phyloP scores from a whole-genome alignment of 164 flowering plant species.

The Vitis cinerea region DNA sequence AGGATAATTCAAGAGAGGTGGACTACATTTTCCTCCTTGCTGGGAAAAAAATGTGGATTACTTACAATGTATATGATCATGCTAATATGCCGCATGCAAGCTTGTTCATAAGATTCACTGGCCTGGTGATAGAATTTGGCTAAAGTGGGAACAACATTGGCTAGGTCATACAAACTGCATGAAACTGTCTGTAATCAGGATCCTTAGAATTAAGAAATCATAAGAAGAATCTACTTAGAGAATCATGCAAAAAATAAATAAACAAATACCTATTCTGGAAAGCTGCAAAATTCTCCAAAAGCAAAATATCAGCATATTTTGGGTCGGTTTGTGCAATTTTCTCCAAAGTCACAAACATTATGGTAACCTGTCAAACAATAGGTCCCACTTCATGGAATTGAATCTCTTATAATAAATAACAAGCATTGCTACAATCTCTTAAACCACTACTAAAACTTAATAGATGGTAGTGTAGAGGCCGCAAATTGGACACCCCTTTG shows the following conservation, averaged over 20 bases:
- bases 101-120: conserved; percentile 96
- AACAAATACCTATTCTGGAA: conserved; percentile 88
- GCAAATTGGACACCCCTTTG: no score
- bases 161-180: conserved; percentile 96
- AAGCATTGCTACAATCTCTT: no score
- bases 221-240: neutral
- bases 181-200: conserved; percentile 24
- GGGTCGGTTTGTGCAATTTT: conserved; percentile 87
- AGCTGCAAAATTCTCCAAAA: conserved; percentile 92
- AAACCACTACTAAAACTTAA: no score
- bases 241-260: neutral
- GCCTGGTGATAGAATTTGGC: conserved; percentile 99
- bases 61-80: conserved; percentile 84
- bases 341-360: conserved; percentile 95
- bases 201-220: neutral
- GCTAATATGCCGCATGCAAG: conserved; percentile 90
- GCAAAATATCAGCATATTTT: conserved; percentile 83
- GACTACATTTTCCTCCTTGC: conserved; percentile 6
- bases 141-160: conserved; percentile 91
- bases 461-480: no score
- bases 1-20: neutral
- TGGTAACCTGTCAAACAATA: conserved; percentile 60
- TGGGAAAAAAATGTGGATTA: neutral
- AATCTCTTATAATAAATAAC: no score
- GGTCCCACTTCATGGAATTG: neutral